Percentiles rank a stretch among this genome's conserved stretches.
phyloP scores from a whole-genome alignment of 768 basidiomycete genomes.

The Boletus sp. region DNA sequence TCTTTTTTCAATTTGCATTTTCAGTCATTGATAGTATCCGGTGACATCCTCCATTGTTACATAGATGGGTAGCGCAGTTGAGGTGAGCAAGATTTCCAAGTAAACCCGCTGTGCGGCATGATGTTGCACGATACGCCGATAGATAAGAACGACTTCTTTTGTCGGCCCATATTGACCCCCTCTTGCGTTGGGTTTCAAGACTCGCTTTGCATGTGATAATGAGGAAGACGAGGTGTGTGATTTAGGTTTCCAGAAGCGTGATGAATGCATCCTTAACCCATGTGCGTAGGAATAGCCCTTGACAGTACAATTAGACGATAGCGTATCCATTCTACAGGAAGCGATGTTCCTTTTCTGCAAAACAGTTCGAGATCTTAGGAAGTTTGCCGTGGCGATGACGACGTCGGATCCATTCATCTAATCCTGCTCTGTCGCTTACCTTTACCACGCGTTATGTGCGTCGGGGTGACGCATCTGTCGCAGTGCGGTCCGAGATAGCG shows the following conservation, averaged over 20 bases:
- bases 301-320: not conserved
- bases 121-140: not conserved
- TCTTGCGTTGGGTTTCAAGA: not conserved
- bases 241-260: not conserved
- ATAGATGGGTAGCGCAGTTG: not conserved
- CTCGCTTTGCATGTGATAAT: not conserved
- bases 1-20: not conserved
- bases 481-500: not conserved
- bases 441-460: not conserved
- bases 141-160: not conserved
- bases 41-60: not conserved
- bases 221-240: not conserved
- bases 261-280: not conserved
- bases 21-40: not conserved
- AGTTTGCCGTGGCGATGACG: not conserved
- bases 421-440: not conserved
- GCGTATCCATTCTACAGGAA: constrained; percentile 10
- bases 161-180: not conserved
- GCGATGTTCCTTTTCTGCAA: constrained; percentile 3
- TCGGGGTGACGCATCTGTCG: not conserved
- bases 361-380: not conserved
- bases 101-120: not conserved
- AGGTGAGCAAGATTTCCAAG: not conserved
- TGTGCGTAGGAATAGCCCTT: not conserved
- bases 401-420: not conserved